These are phyloP conservation scores for Chlamydomonas reinhardtii DNA, from an alignment of 163 green algal genomes.

Conservation along the genomic window DNA sequence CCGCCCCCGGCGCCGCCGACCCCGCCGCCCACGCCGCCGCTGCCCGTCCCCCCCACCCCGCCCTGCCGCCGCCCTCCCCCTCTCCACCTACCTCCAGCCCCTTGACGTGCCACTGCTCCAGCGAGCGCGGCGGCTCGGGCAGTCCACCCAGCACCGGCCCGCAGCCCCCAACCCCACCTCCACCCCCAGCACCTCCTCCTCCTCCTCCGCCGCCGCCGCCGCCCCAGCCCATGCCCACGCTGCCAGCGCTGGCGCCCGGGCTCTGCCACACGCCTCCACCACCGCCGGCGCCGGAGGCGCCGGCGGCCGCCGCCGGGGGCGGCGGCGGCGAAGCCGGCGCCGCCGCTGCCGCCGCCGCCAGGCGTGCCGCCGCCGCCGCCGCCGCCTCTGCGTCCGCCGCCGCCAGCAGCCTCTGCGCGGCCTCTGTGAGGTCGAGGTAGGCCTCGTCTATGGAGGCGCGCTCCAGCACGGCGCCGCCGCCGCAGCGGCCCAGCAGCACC, in stretches of 20 bases:
- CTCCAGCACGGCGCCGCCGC: slow-evolving; percentile 60
- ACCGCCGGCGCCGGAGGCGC: slow-evolving; percentile 49
- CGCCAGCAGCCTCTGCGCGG: slow-evolving; percentile 67
- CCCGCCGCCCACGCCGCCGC: no score
- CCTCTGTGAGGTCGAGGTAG: slow-evolving; percentile 87
- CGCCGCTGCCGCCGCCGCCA: no score
- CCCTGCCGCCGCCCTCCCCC: no score
- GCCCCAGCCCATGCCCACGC: neutral
- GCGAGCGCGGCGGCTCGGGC: slow-evolving; percentile 1
- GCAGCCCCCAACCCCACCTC: neutral
- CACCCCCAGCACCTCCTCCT: neutral
- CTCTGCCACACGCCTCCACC: neutral
- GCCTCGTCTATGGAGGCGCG: slow-evolving; percentile 74
- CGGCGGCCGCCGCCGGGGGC: no score
- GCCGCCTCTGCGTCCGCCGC: slow-evolving; percentile 15
- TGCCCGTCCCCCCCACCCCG: no score
- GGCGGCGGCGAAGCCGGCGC: no score
- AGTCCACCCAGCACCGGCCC: neutral
- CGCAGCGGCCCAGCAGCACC: slow-evolving; percentile 63
- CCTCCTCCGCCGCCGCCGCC: neutral
- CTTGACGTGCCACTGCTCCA: slow-evolving; percentile 54
- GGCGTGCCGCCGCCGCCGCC: no score
- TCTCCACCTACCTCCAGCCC: slow-evolving; percentile 17
- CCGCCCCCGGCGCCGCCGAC: no score
- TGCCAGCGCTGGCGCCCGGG: no score